Percentiles rank a stretch among this genome's conserved stretches.
These are phyloP conservation scores for Pleurotus salmoneostramineus DNA, from an alignment of 768 basidiomycete species.

Conservation along the genomic window DNA sequence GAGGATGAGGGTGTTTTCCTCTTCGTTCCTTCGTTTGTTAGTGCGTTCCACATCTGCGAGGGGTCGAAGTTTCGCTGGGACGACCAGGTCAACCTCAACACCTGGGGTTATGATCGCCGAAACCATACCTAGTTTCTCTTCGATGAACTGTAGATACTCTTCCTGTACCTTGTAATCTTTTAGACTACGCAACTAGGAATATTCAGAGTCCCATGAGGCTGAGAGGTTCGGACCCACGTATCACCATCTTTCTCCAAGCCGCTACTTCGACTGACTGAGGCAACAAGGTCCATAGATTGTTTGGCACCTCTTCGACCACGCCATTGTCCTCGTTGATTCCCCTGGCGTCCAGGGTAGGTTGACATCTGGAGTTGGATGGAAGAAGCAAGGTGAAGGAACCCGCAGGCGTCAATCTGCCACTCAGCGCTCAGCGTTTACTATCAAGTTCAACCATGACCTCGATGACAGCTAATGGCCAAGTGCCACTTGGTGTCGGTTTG, in stretches of 20 bases:
- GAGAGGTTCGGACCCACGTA: conserved; percentile 45
- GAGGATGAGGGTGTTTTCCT: conserved; percentile 70
- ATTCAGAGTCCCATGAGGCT: conserved; percentile 20
- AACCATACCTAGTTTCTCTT: conserved; percentile 60
- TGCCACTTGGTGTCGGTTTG: conserved; percentile 50
- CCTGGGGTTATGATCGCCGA: too few species aligned
- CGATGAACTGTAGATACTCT: conserved; percentile 62
- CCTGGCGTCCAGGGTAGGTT: neutral
- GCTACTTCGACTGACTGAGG: conserved; percentile 75
- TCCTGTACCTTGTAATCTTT: conserved; percentile 58
- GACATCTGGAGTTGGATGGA: neutral
- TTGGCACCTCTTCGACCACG: neutral
- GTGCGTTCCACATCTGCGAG: conserved; percentile 21
- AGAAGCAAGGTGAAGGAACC: too few species aligned
- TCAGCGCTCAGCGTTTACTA: neutral
- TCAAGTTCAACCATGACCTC: neutral
- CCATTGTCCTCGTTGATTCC: neutral
- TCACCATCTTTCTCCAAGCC: conserved; percentile 74
- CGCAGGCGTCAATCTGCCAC: neutral
- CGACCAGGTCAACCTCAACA: conserved; percentile 45
- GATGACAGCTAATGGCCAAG: conserved; percentile 9
- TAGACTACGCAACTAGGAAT: conserved; percentile 42
- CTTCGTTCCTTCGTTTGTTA: conserved; percentile 44
- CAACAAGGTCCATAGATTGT: conserved; percentile 54
- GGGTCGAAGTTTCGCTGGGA: conserved; percentile 32